Percentiles rank a stretch among this genome's conserved stretches.
Conservation (phyloP, 305 asterid species). For the Euphrasia arctica region DNA sequence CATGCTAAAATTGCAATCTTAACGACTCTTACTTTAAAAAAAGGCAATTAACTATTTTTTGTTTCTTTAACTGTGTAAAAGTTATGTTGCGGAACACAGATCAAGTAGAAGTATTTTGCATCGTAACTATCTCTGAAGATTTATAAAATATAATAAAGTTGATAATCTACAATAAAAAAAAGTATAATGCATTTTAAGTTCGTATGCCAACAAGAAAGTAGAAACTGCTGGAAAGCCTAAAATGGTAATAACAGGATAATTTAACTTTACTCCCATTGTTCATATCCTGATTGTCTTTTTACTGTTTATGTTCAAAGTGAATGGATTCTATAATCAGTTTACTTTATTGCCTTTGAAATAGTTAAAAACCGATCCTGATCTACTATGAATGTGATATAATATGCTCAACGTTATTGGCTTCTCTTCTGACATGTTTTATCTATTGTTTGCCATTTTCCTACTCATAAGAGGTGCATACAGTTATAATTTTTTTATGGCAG, state of each 20-base stretch:
- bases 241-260: slow-evolving; percentile 5
- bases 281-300: slow-evolving; percentile 3
- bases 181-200: slow-evolving; percentile 7
- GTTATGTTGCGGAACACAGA: not conserved
- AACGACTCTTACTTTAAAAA: not conserved
- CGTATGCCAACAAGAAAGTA: slow-evolving; percentile 4
- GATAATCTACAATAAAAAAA: slow-evolving; percentile 4
- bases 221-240: slow-evolving; percentile 6
- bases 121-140: slow-evolving; percentile 9
- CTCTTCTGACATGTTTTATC: slow-evolving; percentile 9
- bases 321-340: slow-evolving; percentile 7
- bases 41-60: not conserved
- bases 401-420: slow-evolving; percentile 21
- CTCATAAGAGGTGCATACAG: not conserved
- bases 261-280: slow-evolving; percentile 23
- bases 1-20: not conserved
- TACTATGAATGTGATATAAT: slow-evolving; percentile 3
- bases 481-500: slow-evolving; percentile 33
- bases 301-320: slow-evolving; percentile 1
- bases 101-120: slow-evolving; percentile 5
- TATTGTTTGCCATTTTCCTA: not conserved
- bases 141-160: slow-evolving; percentile 12
- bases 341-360: not conserved
- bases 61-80: slow-evolving; percentile 13
- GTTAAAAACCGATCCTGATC: slow-evolving; percentile 1